Percentiles rank a stretch among this genome's conserved stretches.
Evolutionary conservation across 768 basidiomycete species (phyloP).

Genomic region (Leccinum aurantiacum): DNA sequence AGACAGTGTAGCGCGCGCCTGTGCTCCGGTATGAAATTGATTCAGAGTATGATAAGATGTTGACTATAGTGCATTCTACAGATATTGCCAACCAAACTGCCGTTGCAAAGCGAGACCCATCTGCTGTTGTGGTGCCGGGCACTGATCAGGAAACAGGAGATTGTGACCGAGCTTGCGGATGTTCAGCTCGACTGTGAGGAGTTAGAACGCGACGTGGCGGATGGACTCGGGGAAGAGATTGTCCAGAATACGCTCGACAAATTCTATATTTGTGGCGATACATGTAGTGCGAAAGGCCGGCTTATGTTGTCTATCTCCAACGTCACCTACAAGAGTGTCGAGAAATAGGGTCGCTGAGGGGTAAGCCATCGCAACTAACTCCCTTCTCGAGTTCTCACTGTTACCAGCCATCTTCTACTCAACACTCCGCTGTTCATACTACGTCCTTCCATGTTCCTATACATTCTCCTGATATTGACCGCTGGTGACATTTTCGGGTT

Average conservation of each 20-base stretch:
- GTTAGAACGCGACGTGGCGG: background rate
- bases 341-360: no score
- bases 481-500: no score
- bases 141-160: background rate
- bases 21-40: background rate
- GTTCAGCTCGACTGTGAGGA: background rate
- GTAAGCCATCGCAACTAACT: no score
- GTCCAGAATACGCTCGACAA: background rate
- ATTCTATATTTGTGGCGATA: background rate
- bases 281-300: background rate
- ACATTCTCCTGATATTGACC: no score
- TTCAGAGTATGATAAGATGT: background rate
- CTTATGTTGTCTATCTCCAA: background rate
- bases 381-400: no score
- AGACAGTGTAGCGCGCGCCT: background rate
- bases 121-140: background rate
- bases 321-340: no score
- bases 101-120: background rate
- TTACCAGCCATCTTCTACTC: no score
- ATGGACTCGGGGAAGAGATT: background rate
- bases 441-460: no score
- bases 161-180: background rate
- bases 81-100: background rate
- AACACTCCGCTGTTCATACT: no score
- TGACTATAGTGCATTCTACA: background rate